Base-by-base conservation (phyloP, 768 basidiomycete species). In the Trametes gibbosa region DNA sequence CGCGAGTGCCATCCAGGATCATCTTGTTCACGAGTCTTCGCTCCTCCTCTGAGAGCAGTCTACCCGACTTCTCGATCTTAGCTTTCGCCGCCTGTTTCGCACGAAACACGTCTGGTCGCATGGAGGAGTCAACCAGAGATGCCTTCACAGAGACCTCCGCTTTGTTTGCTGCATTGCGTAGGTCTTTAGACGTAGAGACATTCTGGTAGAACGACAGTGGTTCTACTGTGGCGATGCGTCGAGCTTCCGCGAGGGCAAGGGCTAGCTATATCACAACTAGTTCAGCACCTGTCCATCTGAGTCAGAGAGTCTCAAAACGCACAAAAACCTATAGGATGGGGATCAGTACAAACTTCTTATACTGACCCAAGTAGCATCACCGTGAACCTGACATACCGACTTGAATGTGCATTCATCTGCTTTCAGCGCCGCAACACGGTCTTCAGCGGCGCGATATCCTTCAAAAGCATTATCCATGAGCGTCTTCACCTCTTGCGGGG, bases 161-260 rank as follows among this genome's bases (percentile, higher is more conserved):
- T 35, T 81, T 80, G 53, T 84, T 90, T 2, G 89, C 85, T 1
- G 90, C 89, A 67, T 93, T 91, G 2, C 92, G 83, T n/a, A 95
- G 79, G 37, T 80, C 83, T 68, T 91, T 85, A 55, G 78, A 76
- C 1, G 84, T 76, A 25, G 90, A 88, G 29, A 94, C 90, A 64
- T 92, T 89, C 70, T 92, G 88, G 67, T 92, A 89, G 73, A 95
- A 94, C 0, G 77, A 72, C 24, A 90, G 76, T 0, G 86, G 86
- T 59, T 89, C 87, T 2, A 76, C 71, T 32, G 74, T 69, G 5
- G 69, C 58, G 48, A 83, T 34, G 48, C 85, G 74, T 16, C 77
- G 70, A 17, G 85, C 80, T 46, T 90, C 87, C 14, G 80, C 81
- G n/a, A 76, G 65, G 1, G 86, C 81, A 16, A 92, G 81, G 8